Base-by-base conservation (phyloP, 2,329 filamentous ascomycete genomes). In the Neoscytalidium dimidiatum region DNA sequence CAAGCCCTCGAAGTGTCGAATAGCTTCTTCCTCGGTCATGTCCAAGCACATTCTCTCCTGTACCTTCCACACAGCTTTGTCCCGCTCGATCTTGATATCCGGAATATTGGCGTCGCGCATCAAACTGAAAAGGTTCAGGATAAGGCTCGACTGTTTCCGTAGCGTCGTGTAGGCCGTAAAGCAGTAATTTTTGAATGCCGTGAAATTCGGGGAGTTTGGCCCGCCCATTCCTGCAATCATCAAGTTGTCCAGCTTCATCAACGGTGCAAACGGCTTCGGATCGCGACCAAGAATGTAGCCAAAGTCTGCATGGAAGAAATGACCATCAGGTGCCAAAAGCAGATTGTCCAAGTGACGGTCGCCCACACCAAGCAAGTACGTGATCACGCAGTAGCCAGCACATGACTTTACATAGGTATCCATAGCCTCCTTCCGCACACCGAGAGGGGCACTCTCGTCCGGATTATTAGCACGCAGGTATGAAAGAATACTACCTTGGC, bases 161-260 rank as follows among this genome's bases (percentile, higher is more conserved):
- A 99, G 82, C 0, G 95, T 94, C 1, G 91, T 92, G 79, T 96
- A 99, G 0, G 95, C 92, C 3, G 96, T 91, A 78, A 97, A 97
- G 76, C 93, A 97, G 78, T 98, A 97, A 72, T 96, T 92, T 75
- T 95, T 95, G 80, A 99, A 99, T 62, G 90, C 87, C 48, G 89
- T 84, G 77, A 97, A 99, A 67, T 96, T 90, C 23, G 91, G 87
- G 3, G 91, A 92, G 35, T 86, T 85, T 7, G 89, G 85, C 13
- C 95, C 95, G 44, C 96, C 96, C 92, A 99, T 97, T 68, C 94
- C 95, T 73, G 99, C 95, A 3, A 98, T 92, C 95, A 99, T 99
- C 74, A 99, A 94, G 71, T 94, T 94, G 74, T 91, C 94, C 8
- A 99, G 87, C 78, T 99, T 99, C 90, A 99, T 97, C 61, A 94